Evolutionary conservation across 805 yeast genomes (phyloP).

Genomic region (Starmerella kuoi): DNA sequence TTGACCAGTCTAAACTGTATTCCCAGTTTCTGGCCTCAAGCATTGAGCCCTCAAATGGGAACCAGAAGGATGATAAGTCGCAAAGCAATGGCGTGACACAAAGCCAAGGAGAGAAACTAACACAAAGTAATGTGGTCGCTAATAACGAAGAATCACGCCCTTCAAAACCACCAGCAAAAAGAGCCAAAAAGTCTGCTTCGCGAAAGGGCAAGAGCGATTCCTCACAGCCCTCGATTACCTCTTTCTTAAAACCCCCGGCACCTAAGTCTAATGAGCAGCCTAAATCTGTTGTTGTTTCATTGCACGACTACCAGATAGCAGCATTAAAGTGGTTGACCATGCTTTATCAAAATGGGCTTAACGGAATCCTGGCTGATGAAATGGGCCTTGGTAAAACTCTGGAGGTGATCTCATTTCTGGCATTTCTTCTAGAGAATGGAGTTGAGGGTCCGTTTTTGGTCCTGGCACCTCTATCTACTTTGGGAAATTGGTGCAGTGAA

Average conservation of each 20-base stretch:
- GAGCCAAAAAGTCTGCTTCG: neutral
- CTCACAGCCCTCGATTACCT: neutral
- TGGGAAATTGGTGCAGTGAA: conserved; percentile 75
- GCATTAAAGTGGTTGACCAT: conserved; percentile 88
- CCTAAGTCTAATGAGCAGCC: conserved; percentile 38
- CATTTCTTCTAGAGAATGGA: conserved; percentile 67
- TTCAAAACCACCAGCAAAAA: neutral
- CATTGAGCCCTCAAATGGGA: conserved; percentile 26
- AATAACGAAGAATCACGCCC: neutral
- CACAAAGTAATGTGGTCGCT: neutral
- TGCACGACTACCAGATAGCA: conserved; percentile 77
- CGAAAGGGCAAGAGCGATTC: neutral
- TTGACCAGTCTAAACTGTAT: conserved; percentile 79
- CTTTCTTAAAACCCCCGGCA: conserved; percentile 19
- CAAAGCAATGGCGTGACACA: neutral
- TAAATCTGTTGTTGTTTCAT: conserved; percentile 39
- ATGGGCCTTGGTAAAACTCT: conserved; percentile 95
- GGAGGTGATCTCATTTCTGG: conserved; percentile 69
- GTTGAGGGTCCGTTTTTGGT: conserved; percentile 77
- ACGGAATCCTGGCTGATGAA: conserved; percentile 93
- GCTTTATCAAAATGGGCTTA: conserved; percentile 81
- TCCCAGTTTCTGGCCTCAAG: conserved; percentile 78
- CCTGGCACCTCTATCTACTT: conserved; percentile 87
- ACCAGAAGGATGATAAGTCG: neutral
- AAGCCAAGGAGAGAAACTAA: neutral